Conservation (phyloP, 2,329 filamentous ascomycete genomes). For the Fusarium scirpi region DNA sequence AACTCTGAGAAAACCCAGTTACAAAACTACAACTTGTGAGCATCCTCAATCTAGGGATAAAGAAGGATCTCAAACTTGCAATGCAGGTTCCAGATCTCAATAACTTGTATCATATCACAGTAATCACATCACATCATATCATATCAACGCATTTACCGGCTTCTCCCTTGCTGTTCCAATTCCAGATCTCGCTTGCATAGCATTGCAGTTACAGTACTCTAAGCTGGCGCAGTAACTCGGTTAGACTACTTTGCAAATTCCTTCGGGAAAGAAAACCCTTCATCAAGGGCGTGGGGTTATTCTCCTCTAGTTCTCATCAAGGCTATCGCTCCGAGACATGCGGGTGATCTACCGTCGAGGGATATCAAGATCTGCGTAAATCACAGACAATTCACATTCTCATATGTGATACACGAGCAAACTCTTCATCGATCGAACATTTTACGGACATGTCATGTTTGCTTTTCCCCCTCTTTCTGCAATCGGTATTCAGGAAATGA, state of each 20-base stretch:
- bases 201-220: not conserved
- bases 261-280: constrained; percentile 7
- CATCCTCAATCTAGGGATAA: not conserved
- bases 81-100: constrained; percentile 2
- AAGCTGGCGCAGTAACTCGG: not conserved
- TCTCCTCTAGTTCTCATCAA: constrained; percentile 2
- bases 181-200: not conserved
- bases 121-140: not conserved
- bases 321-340: constrained; percentile 26
- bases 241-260: not conserved
- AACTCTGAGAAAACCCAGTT: not conserved
- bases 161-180: constrained; percentile 16
- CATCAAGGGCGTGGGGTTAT: not conserved
- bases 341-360: constrained; percentile 25
- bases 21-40: not conserved
- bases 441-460: not conserved
- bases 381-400: constrained; percentile 37
- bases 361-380: constrained; percentile 24
- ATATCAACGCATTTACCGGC: not conserved
- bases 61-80: not conserved
- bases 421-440: constrained; percentile 3
- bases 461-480: not conserved
- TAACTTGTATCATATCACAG: not conserved
- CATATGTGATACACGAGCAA: constrained; percentile 2
- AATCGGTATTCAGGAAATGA: constrained; percentile 1